These are phyloP conservation scores for Trichoderma guizhouense DNA, from an alignment of 2,329 filamentous ascomycete genomes.

Conservation along the genomic window DNA sequence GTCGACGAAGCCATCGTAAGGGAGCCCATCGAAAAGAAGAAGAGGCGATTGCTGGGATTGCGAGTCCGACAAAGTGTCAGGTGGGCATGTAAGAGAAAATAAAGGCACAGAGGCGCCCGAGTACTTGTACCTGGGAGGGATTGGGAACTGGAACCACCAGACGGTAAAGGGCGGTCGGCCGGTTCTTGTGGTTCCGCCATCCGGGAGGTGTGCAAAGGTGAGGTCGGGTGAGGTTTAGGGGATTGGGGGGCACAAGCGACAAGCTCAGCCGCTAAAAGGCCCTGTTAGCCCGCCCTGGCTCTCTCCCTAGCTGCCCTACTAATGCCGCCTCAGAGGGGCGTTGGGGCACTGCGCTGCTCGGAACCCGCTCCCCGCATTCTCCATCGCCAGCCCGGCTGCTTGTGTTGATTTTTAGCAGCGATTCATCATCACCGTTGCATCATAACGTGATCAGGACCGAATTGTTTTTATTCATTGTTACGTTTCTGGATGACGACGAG, in stretches of 20 bases:
- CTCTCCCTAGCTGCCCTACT: neutral
- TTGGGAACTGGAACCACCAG: neutral
- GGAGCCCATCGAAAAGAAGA: conserved; percentile 14
- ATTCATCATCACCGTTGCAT: conserved; percentile 14
- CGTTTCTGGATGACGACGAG: neutral
- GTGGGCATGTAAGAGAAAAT: neutral
- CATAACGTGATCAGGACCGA: neutral
- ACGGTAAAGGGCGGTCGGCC: conserved; percentile 1
- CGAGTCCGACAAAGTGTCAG: neutral
- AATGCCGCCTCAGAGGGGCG: neutral
- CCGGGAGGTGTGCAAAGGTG: neutral
- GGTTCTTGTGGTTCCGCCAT: neutral
- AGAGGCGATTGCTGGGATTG: neutral
- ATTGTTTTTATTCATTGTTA: neutral
- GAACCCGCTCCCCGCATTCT: conserved; percentile 9
- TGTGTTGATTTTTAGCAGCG: neutral
- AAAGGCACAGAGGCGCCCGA: neutral
- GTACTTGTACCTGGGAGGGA: neutral
- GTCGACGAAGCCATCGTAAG: conserved; percentile 19
- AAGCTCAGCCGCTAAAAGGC: neutral
- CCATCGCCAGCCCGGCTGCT: neutral
- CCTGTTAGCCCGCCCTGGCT: neutral
- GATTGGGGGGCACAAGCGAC: neutral
- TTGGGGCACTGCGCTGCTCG: neutral
- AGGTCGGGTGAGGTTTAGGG: neutral